Percentiles rank a stretch among this genome's conserved stretches.
These are phyloP conservation scores for Oenanthe sinensis DNA, from an alignment of 129 eudicot species.

Conservation along the genomic window DNA sequence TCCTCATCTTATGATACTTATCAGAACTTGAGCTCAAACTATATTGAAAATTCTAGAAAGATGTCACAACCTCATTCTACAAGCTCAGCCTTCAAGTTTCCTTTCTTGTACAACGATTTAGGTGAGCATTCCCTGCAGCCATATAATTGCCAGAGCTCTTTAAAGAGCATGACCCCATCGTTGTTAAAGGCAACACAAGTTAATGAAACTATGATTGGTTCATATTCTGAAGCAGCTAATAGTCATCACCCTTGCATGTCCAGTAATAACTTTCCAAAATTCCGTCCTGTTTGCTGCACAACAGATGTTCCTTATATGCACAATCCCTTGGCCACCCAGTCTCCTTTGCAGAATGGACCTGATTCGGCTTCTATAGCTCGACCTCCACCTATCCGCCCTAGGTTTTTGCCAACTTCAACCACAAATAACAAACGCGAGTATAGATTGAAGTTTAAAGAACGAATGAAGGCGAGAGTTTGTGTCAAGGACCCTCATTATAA, in stretches of 20 bases:
- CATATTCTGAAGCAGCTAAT: constrained; percentile 5
- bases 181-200: constrained; percentile 2
- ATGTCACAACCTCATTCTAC: constrained; percentile 13
- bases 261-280: background rate
- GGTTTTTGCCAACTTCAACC: constrained; percentile 2
- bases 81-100: constrained; percentile 21
- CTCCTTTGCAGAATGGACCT: constrained; percentile 10
- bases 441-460: constrained; percentile 11
- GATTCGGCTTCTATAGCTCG: constrained; percentile 13
- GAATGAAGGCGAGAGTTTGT: constrained; percentile 11
- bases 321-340: constrained; percentile 1
- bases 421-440: constrained; percentile 4
- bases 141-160: constrained; percentile 14
- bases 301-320: constrained; percentile 6
- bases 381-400: background rate
- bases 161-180: constrained; percentile 1
- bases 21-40: constrained; percentile 3
- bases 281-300: background rate
- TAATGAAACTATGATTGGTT: constrained; percentile 5
- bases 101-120: constrained; percentile 21
- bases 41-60: background rate
- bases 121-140: constrained; percentile 13
- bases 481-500: background rate
- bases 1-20: background rate
- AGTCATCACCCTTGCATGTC: background rate